Evolutionary conservation across 169 alveolate species (phyloP), one percentile per base, ranked within the genome.

Genomic region (Cryptosporidium ubiquitum): DNA sequence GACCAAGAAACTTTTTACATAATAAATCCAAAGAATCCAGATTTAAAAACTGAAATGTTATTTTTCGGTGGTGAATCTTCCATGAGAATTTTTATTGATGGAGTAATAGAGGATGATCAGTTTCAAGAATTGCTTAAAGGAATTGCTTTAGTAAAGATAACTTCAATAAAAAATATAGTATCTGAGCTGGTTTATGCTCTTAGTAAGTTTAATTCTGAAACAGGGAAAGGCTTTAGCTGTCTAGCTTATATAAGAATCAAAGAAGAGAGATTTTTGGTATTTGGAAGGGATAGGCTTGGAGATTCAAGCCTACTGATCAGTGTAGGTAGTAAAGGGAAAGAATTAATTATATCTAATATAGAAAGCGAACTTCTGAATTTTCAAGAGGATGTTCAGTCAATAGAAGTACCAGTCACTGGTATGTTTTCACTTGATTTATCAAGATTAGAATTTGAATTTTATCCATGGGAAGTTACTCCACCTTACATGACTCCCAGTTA

Each of bases 241-340:
- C 7, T 64, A 20, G 42, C 23, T 2, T 79, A 79, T 47, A 7
- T 61, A 16, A 61, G 14, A 3, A 39, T 61, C 3, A 79, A 61
- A 10, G 39, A 61, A 47, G 40, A 44, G 26, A 42, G 55, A 64
- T 79, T 44, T 39, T 60, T 79, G 35, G 9, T 79, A 40, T 79
- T 79, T 64, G 89, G 89, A 39, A 58, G 89, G 33, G 89, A 79
- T 61, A 44, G 66, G 23, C 47, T 29, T 44, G 89, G 89, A 16
- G 68, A 58, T 23, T 79, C 89, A 26, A 79, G 89, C 44, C 40
- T 79, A 47, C 1, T 79, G 5, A 31, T 66, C 12, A 61, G 89
- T 64, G 40, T 44, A 14, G 89, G 89, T 9, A 35, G 44, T 40
- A 31, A 14, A 33, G 85, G 85, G n/a, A 31, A 31, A 9, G 85